Evolutionary conservation across 164 flowering plant genomes (phyloP).

Genomic region (Litsea cubeba): DNA sequence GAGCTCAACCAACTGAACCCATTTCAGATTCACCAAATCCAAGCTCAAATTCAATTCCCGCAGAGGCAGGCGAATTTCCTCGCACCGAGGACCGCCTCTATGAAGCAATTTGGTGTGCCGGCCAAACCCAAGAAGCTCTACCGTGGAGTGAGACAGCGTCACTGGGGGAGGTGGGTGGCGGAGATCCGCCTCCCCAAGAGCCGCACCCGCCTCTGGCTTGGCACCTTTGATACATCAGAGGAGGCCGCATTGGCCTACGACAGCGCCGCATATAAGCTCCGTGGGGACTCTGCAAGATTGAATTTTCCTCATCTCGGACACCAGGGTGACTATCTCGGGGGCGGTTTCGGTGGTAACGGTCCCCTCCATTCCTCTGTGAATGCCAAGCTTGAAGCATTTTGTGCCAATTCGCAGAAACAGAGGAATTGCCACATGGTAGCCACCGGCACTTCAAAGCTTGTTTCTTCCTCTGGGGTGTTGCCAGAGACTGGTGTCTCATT

Average conservation of each 20-base stretch:
- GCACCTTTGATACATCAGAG: conserved; percentile 88
- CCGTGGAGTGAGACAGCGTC: conserved; percentile 88
- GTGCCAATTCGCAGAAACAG: conserved; percentile 42
- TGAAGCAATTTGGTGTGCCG: conserved; percentile 56
- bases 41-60: conserved; percentile 42
- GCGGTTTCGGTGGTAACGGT: conserved; percentile 40
- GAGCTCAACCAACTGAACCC: conserved; percentile 50
- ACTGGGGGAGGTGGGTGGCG: conserved; percentile 97
- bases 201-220: conserved; percentile 88
- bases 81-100: conserved; percentile 44
- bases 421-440: conserved; percentile 14
- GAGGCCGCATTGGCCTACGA: conserved; percentile 97
- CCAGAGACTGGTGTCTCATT: neutral
- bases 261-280: conserved; percentile 78
- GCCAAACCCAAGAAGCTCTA: conserved; percentile 76
- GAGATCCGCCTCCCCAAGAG: conserved; percentile 85
- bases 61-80: conserved; percentile 29
- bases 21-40: conserved; percentile 63
- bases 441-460: neutral
- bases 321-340: conserved; percentile 32
- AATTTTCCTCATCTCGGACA: conserved; percentile 80
- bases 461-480: neutral
- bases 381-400: conserved; percentile 83
- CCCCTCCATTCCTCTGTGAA: conserved; percentile 79
- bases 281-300: conserved; percentile 80